Evolutionary conservation across 129 eudicot species (phyloP).

Genomic region (Scalesia atractyloides): DNA sequence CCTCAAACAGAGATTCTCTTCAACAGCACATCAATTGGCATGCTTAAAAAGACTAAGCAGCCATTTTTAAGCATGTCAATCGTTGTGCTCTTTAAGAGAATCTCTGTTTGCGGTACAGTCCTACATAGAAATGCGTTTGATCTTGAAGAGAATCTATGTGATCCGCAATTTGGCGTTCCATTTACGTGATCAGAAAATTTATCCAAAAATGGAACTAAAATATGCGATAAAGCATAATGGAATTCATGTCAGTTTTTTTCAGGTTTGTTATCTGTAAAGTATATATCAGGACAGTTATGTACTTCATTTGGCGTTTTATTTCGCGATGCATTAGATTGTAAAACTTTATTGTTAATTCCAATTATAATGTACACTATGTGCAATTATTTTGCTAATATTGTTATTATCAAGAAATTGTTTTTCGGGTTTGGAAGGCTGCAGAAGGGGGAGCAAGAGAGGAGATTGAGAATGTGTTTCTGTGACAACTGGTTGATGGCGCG

Average conservation of each 20-base stretch:
- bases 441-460: too few species aligned
- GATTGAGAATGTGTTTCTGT: too few species aligned
- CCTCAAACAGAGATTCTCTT: too few species aligned
- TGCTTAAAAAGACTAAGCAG: too few species aligned
- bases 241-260: neutral
- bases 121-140: neutral
- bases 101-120: slow-evolving; percentile 34
- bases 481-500: too few species aligned
- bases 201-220: neutral
- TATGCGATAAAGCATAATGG: too few species aligned
- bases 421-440: too few species aligned
- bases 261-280: neutral
- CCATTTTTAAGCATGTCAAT: slow-evolving; percentile 90
- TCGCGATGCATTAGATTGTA: neutral
- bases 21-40: too few species aligned
- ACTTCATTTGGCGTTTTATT: neutral
- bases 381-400: neutral
- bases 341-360: neutral
- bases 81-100: slow-evolving; percentile 64
- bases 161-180: neutral
- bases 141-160: neutral
- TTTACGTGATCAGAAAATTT: neutral
- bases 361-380: neutral
- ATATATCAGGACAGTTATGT: too few species aligned
- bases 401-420: neutral